phyloP scores from a whole-genome alignment of 768 basidiomycete species.

The Crassisporium funariophilum region DNA sequence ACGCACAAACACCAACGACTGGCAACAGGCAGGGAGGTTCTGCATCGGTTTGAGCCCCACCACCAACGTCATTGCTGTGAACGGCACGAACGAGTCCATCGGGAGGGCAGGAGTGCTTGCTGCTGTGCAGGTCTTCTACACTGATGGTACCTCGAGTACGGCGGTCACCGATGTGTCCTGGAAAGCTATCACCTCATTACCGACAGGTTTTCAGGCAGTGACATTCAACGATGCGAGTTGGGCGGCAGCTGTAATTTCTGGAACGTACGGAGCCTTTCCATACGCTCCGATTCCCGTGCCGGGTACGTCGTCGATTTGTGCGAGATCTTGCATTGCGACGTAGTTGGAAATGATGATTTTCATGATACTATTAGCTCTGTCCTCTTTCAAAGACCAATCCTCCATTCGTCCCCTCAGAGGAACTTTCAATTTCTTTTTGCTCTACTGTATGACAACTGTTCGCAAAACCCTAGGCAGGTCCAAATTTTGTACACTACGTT shows the following conservation, averaged over 20 bases:
- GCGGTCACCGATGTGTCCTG: conserved; percentile 25
- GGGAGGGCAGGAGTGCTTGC: conserved; percentile 24
- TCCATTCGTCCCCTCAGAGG: no score
- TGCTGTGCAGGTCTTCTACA: conserved; percentile 24
- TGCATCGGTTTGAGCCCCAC: conserved; percentile 17
- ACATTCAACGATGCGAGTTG: conserved; percentile 24
- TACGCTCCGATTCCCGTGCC: no score
- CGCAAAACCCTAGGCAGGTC: no score
- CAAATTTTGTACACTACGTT: no score
- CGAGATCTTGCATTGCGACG: no score
- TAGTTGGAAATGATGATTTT: no score
- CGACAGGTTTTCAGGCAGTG: conserved; percentile 19
- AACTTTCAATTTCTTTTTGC: no score
- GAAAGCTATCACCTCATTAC: conserved; percentile 15
- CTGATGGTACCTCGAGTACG: conserved; percentile 23
- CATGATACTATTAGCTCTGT: no score
- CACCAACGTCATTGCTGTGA: conserved; percentile 27
- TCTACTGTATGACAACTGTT: no score
- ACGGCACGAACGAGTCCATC: conserved; percentile 15
- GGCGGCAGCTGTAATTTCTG: conserved; percentile 14
- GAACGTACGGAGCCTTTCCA: no score
- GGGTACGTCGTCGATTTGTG: no score
- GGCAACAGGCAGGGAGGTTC: conserved; percentile 18
- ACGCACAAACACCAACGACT: conserved; percentile 7
- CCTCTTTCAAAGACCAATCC: no score